These are phyloP conservation scores for Pichia kluyveri DNA, from an alignment of 805 yeast genomes.

Conservation along the genomic window DNA sequence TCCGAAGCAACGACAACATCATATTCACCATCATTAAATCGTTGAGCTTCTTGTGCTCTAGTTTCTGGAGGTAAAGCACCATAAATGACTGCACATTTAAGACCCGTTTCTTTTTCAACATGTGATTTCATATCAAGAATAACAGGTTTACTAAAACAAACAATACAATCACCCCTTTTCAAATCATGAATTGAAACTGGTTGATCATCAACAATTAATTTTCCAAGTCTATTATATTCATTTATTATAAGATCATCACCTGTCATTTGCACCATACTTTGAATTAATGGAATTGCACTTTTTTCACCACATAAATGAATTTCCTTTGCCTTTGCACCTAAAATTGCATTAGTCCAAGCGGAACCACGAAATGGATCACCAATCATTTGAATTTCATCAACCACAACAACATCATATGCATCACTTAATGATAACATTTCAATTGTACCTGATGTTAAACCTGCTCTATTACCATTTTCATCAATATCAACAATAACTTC, in stretches of 20 bases:
- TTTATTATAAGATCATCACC: slow-evolving; percentile 77
- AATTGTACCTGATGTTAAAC: slow-evolving; percentile 77
- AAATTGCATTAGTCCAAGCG: slow-evolving; percentile 88
- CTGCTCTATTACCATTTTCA: slow-evolving; percentile 62
- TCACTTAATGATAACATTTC: slow-evolving; percentile 78
- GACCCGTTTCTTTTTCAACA: slow-evolving; percentile 54
- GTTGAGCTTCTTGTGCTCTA: slow-evolving; percentile 70
- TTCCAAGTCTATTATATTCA: slow-evolving; percentile 66
- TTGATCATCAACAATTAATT: slow-evolving; percentile 44
- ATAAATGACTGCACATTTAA: slow-evolving; percentile 80
- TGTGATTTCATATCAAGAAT: slow-evolving; percentile 61
- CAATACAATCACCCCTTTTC: slow-evolving; percentile 76
- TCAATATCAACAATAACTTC: slow-evolving; percentile 71
- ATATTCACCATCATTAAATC: slow-evolving; percentile 70
- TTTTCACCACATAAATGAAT: slow-evolving; percentile 93
- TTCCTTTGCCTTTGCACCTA: slow-evolving; percentile 81
- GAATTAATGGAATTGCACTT: slow-evolving; percentile 63
- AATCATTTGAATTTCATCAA: slow-evolving; percentile 96
- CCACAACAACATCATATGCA: slow-evolving; percentile 75
- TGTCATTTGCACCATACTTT: slow-evolving; percentile 49
- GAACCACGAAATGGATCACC: slow-evolving; percentile 72
- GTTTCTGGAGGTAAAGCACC: slow-evolving; percentile 97
- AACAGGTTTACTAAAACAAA: slow-evolving; percentile 70
- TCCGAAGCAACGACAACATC: slow-evolving; percentile 91
- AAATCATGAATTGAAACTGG: slow-evolving; percentile 33